Evolutionary conservation across 2,329 filamentous ascomycete species (phyloP), one percentile per base, ranked within the genome.

Genomic region (Stachybotrys echinatus): DNA sequence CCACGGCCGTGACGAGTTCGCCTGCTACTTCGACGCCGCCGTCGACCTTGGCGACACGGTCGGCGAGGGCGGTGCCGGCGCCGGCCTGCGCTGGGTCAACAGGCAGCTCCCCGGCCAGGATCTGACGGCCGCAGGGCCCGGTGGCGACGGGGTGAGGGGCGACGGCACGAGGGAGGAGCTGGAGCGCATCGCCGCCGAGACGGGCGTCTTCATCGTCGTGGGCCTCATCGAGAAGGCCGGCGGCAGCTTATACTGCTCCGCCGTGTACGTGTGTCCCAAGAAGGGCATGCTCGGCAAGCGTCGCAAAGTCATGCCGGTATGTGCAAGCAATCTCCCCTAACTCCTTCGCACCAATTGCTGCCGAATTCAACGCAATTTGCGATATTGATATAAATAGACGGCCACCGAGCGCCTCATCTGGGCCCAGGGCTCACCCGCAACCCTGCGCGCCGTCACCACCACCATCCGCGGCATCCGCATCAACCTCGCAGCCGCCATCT

Each of bases 281-380:
- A 64, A 78, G 44, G 92, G 92, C 5, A 67, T 87, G 7, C 64
- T 96, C 19, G 92, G 90, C 19, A 96, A 96, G 76, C 80, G 92
- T 55, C 77, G 92, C 61, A 96, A 96, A 69, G 88, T 96, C 20
- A 92, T 95, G 84, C 92, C 92, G 18, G 85, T 88, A 66, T 61
- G 81, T 73, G 23, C 22, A 12, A 18, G 22, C 23, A 20, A n/a
- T 19, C 6, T 18, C 50, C 23, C 5, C 5, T 17, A 5, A 6
- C 10, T 17, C 19, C 23, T 2, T 34, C 12, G 8, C 17, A 18
- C 8, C 3, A 10, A 10, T 10, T 10, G n/a, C 37, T 45, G 39
- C n/a, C 6, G 19, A 42, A 17, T 21, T 45, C 19, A 18, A 49
- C 27, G 5, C 27, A 34, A 14, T 14, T 34, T 34, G 27, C 14